Evolutionary conservation across 345 rosid genomes (phyloP).

Genomic region (Toxicodendron radicans): DNA sequence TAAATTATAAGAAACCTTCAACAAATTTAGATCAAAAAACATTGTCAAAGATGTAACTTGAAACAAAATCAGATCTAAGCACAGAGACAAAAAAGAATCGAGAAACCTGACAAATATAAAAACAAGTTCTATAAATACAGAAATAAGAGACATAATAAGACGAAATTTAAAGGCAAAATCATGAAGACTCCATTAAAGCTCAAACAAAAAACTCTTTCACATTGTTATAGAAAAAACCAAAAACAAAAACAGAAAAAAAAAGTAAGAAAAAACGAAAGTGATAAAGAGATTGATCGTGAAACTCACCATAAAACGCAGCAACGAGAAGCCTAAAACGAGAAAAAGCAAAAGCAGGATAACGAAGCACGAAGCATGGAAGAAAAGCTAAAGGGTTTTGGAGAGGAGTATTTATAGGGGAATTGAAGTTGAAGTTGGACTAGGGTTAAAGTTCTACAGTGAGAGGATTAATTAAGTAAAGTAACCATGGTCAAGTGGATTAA

Average conservation of each 20-base stretch:
- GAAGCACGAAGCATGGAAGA: neutral
- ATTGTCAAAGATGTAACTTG: neutral
- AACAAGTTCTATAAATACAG: no score
- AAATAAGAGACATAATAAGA: neutral
- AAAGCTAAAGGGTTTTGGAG: constrained; percentile 5
- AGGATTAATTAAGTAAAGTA: neutral
- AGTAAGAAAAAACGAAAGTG: neutral
- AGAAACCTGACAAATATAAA: neutral
- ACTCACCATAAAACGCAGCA: constrained; percentile 19
- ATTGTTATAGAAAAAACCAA: no score
- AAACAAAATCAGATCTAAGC: neutral
- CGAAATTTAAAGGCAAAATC: neutral
- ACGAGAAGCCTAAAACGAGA: neutral
- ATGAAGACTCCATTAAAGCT: neutral
- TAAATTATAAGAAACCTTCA: neutral
- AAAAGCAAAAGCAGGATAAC: neutral
- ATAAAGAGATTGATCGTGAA: no score
- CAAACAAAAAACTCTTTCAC: neutral
- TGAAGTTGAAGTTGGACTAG: neutral
- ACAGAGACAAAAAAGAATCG: neutral
- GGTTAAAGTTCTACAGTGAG: neutral
- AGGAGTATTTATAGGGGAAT: constrained; percentile 15
- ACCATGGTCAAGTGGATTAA: neutral
- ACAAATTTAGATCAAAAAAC: no score
- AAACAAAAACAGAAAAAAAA: no score